Evolutionary conservation across 2,329 filamentous ascomycete genomes (phyloP).

Genomic region (Colletotrichum melonis): DNA sequence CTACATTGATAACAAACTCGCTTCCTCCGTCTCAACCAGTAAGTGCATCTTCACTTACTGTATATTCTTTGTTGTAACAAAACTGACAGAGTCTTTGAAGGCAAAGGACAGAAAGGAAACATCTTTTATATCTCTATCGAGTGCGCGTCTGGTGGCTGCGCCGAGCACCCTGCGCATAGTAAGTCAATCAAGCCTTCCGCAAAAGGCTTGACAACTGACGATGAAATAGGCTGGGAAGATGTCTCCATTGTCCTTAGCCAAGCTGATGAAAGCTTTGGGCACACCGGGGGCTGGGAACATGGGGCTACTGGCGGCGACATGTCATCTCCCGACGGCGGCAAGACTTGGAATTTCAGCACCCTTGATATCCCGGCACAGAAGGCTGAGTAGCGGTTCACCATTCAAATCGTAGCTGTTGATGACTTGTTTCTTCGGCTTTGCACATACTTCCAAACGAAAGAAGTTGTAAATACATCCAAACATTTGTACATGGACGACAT

Average conservation of each 20-base stretch:
- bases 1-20: conserved; percentile 5
- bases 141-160: conserved; percentile 16
- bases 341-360: neutral
- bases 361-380: neutral
- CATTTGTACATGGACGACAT: neutral
- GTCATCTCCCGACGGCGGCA: neutral
- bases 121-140: conserved; percentile 23
- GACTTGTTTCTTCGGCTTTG: neutral
- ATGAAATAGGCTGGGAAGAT: neutral
- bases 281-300: neutral
- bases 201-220: neutral
- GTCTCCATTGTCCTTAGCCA: conserved; percentile 15
- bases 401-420: neutral
- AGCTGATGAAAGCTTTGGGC: neutral
- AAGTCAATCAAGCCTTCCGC: neutral
- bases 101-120: conserved; percentile 13
- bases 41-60: neutral
- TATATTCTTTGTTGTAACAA: neutral
- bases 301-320: neutral
- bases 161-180: conserved; percentile 14
- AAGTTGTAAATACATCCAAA: neutral
- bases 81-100: neutral
- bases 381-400: neutral
- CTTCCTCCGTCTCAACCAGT: conserved; percentile 3
- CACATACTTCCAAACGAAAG: neutral